phyloP scores from a whole-genome alignment of 140 eudicot genomes.

The Ambrosia hybrid region DNA sequence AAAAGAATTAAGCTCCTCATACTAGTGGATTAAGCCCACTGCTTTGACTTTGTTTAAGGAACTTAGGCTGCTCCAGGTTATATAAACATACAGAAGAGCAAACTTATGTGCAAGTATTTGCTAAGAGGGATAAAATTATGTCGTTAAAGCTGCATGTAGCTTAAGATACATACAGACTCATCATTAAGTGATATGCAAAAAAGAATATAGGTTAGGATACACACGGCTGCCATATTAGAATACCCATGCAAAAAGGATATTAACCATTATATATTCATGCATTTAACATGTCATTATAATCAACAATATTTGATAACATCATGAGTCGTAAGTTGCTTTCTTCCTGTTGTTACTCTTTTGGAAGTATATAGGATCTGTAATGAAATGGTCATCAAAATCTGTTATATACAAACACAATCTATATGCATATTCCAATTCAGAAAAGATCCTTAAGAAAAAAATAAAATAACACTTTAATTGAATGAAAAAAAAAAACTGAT shows the following conservation, averaged over 20 bases:
- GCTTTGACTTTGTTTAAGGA: too few species aligned
- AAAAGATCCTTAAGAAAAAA: constrained; percentile 20
- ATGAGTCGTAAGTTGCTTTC: neutral
- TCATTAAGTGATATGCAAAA: neutral
- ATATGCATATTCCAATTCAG: neutral
- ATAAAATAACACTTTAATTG: too few species aligned
- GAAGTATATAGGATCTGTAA: constrained; percentile 4
- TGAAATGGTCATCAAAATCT: neutral
- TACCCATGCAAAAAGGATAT: constrained; percentile 13
- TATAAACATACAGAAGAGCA: neutral
- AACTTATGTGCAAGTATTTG: neutral
- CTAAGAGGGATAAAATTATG: neutral
- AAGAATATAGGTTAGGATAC: neutral
- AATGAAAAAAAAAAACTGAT: neutral
- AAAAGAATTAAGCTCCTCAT: too few species aligned
- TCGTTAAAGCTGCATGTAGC: neutral
- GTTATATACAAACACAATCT: neutral
- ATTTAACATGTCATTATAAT: neutral
- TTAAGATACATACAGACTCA: neutral
- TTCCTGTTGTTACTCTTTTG: constrained; percentile 6
- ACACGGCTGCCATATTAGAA: neutral
- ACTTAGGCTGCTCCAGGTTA: too few species aligned
- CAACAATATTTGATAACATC: neutral
- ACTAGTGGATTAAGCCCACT: too few species aligned
- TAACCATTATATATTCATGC: neutral